These are phyloP conservation scores for Lobosporangium transversale DNA, from an alignment of 192 early-diverging fungal species.

Conservation along the genomic window DNA sequence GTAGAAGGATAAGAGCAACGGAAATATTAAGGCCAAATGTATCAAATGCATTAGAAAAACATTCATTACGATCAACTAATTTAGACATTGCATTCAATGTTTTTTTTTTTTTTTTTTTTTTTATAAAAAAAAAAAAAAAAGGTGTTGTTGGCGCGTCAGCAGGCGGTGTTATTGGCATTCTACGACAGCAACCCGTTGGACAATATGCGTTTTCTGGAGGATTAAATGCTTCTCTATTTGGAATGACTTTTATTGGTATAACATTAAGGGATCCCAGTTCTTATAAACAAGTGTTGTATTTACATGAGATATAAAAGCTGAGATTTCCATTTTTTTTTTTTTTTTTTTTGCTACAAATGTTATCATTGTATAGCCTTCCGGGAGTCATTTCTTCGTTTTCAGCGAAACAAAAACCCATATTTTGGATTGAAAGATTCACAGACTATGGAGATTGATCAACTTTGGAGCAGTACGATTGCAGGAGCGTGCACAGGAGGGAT, in stretches of 20 bases:
- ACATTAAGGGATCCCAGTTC: no score
- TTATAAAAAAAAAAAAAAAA: not conserved
- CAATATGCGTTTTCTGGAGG: conserved; percentile 55
- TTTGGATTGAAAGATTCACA: conserved; percentile 67
- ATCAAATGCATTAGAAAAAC: no score
- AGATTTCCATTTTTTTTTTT: no score
- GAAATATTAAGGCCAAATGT: no score
- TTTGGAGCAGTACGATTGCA: conserved; percentile 69
- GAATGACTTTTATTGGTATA: conserved; percentile 64
- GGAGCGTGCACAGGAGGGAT: conserved; percentile 69
- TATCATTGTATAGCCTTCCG: conserved; percentile 54
- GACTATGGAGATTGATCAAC: conserved; percentile 67
- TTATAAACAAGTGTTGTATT: no score
- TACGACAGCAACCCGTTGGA: conserved; percentile 57
- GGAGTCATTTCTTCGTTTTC: conserved; percentile 69
- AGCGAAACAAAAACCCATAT: conserved; percentile 58
- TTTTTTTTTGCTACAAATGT: not conserved
- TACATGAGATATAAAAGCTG: no score
- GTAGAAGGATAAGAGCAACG: no score
- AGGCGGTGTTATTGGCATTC: conserved; percentile 55
- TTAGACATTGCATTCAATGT: not conserved
- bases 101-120: not conserved
- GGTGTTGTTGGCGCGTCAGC: conserved; percentile 53
- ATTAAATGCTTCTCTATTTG: conserved; percentile 61
- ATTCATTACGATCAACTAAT: not conserved